A percentile compares a stretch with the other conserved stretches of the same genome.
Evolutionary conservation across 139 green algal species (phyloP).

Genomic region (Ettlia oleoabundans): DNA sequence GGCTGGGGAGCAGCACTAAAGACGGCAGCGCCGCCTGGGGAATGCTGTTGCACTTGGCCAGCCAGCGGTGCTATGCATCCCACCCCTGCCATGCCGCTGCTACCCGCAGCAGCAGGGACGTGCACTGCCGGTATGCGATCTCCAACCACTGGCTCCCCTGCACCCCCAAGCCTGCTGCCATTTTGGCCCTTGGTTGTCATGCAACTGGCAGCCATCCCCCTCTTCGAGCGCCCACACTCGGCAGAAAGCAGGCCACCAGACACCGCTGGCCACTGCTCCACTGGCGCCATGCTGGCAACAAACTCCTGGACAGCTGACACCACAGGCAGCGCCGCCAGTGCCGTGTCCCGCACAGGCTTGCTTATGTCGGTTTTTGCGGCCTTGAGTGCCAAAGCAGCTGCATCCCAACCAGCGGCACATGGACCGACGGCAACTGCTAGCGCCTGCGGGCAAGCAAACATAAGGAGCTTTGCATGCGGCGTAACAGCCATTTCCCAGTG

Average conservation of each 20-base stretch:
- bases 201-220: no score
- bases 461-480: background rate
- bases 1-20: background rate
- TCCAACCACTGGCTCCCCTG: no score
- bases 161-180: background rate
- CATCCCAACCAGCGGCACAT: background rate
- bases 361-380: constrained; percentile 4
- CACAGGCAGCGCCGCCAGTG: background rate
- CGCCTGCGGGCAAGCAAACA: background rate
- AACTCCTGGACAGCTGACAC: constrained; percentile 8
- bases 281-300: background rate
- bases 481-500: background rate
- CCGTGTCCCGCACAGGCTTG: constrained; percentile 21
- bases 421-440: constrained; percentile 1
- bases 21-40: background rate
- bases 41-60: background rate
- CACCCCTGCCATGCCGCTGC: no score
- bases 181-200: no score
- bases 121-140: no score
- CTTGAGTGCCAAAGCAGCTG: background rate
- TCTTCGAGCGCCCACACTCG: background rate
- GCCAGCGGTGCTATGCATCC: no score
- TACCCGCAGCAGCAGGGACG: no score
- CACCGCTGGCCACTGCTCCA: background rate
- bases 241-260: background rate